A percentile compares a stretch with the other conserved stretches of the same genome.
phyloP scores from a whole-genome alignment of 306 rosid species.

The Quercus mongolica region DNA sequence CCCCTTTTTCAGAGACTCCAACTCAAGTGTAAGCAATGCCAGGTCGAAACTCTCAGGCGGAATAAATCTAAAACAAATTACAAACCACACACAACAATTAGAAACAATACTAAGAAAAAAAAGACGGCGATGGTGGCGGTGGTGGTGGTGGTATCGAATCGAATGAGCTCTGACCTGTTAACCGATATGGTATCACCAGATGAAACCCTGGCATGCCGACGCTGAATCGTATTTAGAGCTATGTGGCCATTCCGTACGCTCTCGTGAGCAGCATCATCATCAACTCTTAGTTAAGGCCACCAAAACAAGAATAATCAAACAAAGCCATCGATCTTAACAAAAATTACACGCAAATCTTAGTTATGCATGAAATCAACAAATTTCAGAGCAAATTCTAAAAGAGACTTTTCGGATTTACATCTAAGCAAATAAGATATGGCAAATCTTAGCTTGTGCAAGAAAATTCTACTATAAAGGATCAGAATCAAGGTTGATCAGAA shows the following conservation, averaged over 20 bases:
- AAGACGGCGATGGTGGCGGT: neutral
- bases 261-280: slow-evolving; percentile 53
- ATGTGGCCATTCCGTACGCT: slow-evolving; percentile 42
- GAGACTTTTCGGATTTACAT: too few species aligned
- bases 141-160: neutral
- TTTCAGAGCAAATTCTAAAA: too few species aligned
- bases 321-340: neutral
- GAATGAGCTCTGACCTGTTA: slow-evolving; percentile 33
- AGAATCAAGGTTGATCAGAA: too few species aligned
- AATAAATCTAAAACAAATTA: slow-evolving; percentile 50
- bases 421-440: too few species aligned
- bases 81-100: slow-evolving; percentile 4
- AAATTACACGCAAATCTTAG: too few species aligned
- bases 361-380: too few species aligned
- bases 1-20: slow-evolving; percentile 82
- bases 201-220: slow-evolving; percentile 51
- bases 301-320: slow-evolving; percentile 7
- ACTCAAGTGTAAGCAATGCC: slow-evolving; percentile 68
- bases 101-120: slow-evolving; percentile 1
- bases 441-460: too few species aligned
- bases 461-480: too few species aligned
- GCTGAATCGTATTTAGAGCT: slow-evolving; percentile 38
- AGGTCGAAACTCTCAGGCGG: slow-evolving; percentile 77
- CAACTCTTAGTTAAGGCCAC: slow-evolving; percentile 53
- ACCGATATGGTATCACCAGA: slow-evolving; percentile 54